phyloP scores from a whole-genome alignment of 2,329 filamentous ascomycete species.

The Botrytis hyacinthi region DNA sequence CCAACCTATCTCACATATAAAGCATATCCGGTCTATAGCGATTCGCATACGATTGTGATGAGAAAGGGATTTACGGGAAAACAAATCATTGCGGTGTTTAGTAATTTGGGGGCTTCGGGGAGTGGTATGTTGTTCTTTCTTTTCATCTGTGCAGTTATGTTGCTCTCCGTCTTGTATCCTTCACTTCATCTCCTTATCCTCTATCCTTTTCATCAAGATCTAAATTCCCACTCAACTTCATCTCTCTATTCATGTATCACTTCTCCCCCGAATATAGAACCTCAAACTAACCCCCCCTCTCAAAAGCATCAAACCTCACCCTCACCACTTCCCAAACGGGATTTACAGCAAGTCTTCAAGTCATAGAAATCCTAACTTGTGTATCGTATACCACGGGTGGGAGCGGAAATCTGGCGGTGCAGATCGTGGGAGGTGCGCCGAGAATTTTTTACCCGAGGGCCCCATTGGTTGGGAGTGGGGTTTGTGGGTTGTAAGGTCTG shows the following conservation, averaged over 20 bases:
- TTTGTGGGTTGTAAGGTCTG: constrained; percentile 11
- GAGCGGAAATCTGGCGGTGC: constrained; percentile 45
- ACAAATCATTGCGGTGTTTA: constrained; percentile 41
- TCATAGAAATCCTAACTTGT: constrained; percentile 48
- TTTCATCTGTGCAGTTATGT: accelerated
- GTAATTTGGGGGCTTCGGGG: constrained; percentile 41
- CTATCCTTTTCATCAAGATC: accelerated
- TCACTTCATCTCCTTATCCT: neutral
- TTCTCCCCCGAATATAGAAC: too few species aligned
- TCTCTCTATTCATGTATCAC: too few species aligned
- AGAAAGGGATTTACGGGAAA: constrained; percentile 31
- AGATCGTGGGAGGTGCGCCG: constrained; percentile 45
- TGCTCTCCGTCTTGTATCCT: too few species aligned
- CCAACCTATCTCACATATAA: constrained; percentile 32
- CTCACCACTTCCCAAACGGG: constrained; percentile 42
- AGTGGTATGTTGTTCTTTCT: neutral
- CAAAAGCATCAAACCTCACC: neutral
- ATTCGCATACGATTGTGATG: constrained; percentile 33
- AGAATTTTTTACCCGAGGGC: constrained; percentile 42
- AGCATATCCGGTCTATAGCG: constrained; percentile 32
- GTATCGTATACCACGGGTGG: constrained; percentile 43
- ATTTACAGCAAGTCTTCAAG: constrained; percentile 39
- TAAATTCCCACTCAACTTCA: accelerated
- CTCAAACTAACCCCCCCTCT: neutral
- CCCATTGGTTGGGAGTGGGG: constrained; percentile 12